Conservation (phyloP, 768 basidiomycete genomes). For the Chalciporus piperatus region DNA sequence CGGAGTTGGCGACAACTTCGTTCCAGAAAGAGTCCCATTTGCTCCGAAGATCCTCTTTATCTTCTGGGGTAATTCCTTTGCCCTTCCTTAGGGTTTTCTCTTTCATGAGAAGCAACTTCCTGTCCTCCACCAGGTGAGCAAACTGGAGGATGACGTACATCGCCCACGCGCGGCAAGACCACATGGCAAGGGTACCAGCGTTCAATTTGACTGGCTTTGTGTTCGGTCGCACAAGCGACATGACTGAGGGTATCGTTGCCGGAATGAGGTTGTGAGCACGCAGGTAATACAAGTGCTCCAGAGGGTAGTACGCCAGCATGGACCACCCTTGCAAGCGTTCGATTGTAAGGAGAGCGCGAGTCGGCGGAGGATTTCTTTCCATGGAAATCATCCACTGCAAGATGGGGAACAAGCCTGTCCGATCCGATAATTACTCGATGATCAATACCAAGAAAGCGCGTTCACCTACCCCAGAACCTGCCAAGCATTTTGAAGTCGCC, state of each 20-base stretch:
- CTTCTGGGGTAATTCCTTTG: conserved; percentile 49
- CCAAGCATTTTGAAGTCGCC: conserved; percentile 71
- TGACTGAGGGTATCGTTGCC: conserved; percentile 44
- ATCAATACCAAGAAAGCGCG: neutral
- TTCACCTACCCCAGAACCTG: conserved; percentile 72
- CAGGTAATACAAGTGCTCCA: conserved; percentile 75
- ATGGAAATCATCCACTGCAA: conserved; percentile 76
- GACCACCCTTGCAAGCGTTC: conserved; percentile 73
- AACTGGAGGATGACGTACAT: conserved; percentile 76
- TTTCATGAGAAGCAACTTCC: conserved; percentile 51
- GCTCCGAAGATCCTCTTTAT: conserved; percentile 54
- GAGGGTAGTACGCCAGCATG: conserved; percentile 77
- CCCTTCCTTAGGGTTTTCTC: conserved; percentile 57
- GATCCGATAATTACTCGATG: neutral
- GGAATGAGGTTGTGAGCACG: conserved; percentile 60
- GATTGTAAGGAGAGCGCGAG: conserved; percentile 66
- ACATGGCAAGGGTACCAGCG: conserved; percentile 48
- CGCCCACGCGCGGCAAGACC: conserved; percentile 84
- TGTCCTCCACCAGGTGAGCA: conserved; percentile 67
- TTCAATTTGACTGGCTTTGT: conserved; percentile 46
- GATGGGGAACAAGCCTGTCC: conserved; percentile 69
- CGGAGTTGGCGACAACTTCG: conserved; percentile 68
- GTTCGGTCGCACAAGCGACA: conserved; percentile 40
- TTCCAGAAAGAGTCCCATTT: conserved; percentile 70
- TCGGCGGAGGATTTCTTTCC: conserved; percentile 70